These are phyloP conservation scores for Hymenoscyphus fraxineus DNA, from an alignment of 2,329 filamentous ascomycete genomes.

Conservation along the genomic window DNA sequence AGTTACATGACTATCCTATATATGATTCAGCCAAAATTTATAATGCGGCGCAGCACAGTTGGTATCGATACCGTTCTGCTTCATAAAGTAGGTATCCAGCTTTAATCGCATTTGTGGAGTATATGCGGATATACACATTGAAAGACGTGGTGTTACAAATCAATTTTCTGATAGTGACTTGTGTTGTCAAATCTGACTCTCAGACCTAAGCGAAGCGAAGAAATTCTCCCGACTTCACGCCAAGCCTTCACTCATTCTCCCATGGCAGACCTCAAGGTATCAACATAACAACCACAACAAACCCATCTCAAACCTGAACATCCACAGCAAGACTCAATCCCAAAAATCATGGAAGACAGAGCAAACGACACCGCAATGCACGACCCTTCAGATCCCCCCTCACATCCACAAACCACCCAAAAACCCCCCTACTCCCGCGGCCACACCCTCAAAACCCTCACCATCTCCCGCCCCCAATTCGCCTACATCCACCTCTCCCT, in stretches of 20 bases:
- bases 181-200: neutral
- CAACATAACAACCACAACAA: neutral
- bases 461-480: slow-evolving; percentile 49
- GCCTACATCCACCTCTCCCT: slow-evolving; percentile 56
- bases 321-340: neutral
- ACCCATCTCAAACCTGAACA: neutral
- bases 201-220: neutral
- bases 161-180: neutral
- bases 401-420: slow-evolving; percentile 7
- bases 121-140: no score
- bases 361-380: neutral
- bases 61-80: no score
- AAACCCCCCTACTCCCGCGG: slow-evolving; percentile 21
- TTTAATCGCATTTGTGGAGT: no score
- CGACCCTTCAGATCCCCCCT: neutral
- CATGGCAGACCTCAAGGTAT: no score
- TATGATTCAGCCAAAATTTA: neutral
- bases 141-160: no score
- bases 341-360: neutral
- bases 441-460: slow-evolving; percentile 49
- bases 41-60: neutral
- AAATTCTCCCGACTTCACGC: no score
- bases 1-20: neutral
- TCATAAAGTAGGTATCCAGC: no score
- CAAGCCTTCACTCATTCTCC: no score